A percentile compares a stretch with the other conserved stretches of the same genome.
phyloP scores from a whole-genome alignment of 73 alveolate species.

The Uronychia setigera region DNA sequence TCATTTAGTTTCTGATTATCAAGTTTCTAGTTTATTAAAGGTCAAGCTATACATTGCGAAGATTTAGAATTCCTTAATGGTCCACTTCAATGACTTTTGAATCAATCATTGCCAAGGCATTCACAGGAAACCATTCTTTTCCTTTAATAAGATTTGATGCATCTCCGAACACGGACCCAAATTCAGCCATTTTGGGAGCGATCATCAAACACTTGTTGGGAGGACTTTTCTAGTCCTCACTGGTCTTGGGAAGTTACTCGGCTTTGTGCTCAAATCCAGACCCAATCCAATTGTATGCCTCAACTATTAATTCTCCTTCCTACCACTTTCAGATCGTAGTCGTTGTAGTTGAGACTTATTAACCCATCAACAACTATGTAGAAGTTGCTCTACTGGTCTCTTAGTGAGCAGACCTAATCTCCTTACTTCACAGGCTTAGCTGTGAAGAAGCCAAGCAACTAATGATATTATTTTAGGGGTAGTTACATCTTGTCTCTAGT shows the following conservation, averaged over 20 bases:
- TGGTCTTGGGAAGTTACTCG: no score
- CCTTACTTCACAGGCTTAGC: no score
- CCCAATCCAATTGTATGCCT: conserved; percentile 1
- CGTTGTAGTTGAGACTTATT: neutral
- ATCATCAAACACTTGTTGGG: neutral
- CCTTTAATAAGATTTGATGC: neutral
- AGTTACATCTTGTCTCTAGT: no score
- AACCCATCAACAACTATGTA: neutral
- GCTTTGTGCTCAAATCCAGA: neutral
- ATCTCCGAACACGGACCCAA: neutral
- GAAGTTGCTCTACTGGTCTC: no score
- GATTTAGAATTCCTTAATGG: neutral
- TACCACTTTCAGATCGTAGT: neutral
- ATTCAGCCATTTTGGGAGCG: neutral
- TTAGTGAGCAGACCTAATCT: no score
- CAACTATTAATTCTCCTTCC: neutral
- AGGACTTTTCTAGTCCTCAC: no score
- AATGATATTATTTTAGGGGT: no score
- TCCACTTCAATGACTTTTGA: neutral
- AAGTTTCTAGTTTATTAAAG: neutral
- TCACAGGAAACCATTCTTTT: neutral
- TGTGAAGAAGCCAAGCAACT: no score
- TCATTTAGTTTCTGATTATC: neutral
- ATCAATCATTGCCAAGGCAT: neutral
- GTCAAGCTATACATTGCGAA: neutral